Conservation (phyloP, 441 rosid species). For the Manihot esculenta region DNA sequence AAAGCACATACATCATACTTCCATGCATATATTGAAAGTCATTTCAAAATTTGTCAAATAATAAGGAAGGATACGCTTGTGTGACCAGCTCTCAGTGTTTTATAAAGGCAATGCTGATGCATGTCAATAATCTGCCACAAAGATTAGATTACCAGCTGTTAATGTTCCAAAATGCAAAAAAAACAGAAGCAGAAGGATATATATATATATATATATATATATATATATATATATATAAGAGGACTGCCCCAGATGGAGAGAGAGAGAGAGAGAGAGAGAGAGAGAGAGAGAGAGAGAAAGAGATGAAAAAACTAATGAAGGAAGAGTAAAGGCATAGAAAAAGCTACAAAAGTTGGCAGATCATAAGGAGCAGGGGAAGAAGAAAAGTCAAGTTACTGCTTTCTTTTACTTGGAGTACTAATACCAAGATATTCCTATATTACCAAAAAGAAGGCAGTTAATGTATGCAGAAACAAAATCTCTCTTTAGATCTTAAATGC, state of each 20-base stretch:
- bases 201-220: not conserved
- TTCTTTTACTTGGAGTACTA: not conserved
- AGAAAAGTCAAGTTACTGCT: not conserved
- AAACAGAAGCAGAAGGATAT: not conserved
- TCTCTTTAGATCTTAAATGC: not conserved
- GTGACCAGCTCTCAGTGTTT: slow-evolving; percentile 84
- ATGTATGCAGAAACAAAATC: not conserved
- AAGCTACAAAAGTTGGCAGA: not conserved
- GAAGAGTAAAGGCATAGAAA: not conserved
- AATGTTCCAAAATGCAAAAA: slow-evolving; percentile 15
- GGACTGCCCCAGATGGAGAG: not conserved
- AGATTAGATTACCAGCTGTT: slow-evolving; percentile 17
- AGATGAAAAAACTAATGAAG: not conserved
- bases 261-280: too few species aligned
- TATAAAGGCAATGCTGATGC: slow-evolving; percentile 64
- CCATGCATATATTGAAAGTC: not conserved
- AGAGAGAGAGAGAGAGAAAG: too few species aligned
- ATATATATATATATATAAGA: not conserved
- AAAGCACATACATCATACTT: not conserved
- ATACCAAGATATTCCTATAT: not conserved
- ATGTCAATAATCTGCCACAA: slow-evolving; percentile 68
- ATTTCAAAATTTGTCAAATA: not conserved
- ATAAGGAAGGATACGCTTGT: slow-evolving; percentile 72
- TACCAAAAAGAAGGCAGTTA: not conserved
- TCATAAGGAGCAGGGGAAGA: not conserved